A percentile compares a stretch with the other conserved stretches of the same genome.
These are phyloP conservation scores for Hamiltosporidium tvaerminnensis DNA, from an alignment of 371 early-diverging fungal species.

Conservation along the genomic window DNA sequence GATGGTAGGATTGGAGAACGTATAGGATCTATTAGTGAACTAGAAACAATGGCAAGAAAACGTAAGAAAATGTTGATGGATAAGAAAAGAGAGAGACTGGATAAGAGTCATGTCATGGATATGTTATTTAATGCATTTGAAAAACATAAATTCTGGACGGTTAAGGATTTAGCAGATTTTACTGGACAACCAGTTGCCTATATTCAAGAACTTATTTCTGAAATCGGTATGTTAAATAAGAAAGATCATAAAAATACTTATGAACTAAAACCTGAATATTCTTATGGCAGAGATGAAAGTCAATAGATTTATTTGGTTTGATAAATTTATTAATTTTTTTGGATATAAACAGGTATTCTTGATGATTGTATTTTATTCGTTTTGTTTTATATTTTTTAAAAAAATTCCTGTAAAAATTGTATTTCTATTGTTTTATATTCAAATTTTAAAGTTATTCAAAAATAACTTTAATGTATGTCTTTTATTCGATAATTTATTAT, in stretches of 20 bases:
- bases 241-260: conserved; percentile 53
- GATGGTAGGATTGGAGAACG: conserved; percentile 44
- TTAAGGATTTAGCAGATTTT: conserved; percentile 52
- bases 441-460: no score
- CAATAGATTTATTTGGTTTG: background rate
- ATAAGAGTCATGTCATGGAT: conserved; percentile 48
- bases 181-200: conserved; percentile 54
- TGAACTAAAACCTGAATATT: conserved; percentile 51
- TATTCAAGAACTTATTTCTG: conserved; percentile 52
- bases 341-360: no score
- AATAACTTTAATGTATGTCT: no score
- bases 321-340: no score
- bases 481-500: no score
- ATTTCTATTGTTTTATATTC: no score
- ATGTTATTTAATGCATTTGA: conserved; percentile 55
- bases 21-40: conserved; percentile 40
- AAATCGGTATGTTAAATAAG: conserved; percentile 52
- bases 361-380: no score
- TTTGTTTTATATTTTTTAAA: no score
- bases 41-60: conserved; percentile 48
- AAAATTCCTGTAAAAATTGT: no score
- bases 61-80: conserved; percentile 49
- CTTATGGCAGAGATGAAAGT: background rate
- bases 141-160: conserved; percentile 50
- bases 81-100: conserved; percentile 53